Percentiles rank a stretch among this genome's conserved stretches.
phyloP scores from a whole-genome alignment of 352 stramenopile genomes.

The Globisporangium alternatum region DNA sequence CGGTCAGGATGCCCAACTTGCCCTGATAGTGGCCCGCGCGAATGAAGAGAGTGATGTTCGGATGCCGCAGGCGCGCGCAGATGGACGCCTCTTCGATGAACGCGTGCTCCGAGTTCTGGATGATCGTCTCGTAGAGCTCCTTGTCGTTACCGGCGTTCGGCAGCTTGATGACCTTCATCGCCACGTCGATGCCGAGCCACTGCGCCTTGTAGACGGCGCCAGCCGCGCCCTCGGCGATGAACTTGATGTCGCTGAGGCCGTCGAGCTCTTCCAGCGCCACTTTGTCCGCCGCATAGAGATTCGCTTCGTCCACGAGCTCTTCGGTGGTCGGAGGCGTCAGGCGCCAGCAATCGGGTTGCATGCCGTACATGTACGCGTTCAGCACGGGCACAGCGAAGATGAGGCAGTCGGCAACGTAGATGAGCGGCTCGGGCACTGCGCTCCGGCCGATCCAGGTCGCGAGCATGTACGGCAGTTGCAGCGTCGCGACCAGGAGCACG shows the following conservation, averaged over 20 bases:
- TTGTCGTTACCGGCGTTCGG: slow-evolving; percentile 24
- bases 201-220: slow-evolving; percentile 67
- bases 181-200: slow-evolving; percentile 76
- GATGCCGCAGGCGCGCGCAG: slow-evolving; percentile 55
- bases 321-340: slow-evolving; percentile 8
- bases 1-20: slow-evolving; percentile 61
- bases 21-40: slow-evolving; percentile 58
- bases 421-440: slow-evolving; percentile 20
- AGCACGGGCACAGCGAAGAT: slow-evolving; percentile 53
- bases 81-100: slow-evolving; percentile 68
- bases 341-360: slow-evolving; percentile 46
- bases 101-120: slow-evolving; percentile 53
- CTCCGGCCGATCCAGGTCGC: slow-evolving; percentile 29
- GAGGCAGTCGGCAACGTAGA: slow-evolving; percentile 45
- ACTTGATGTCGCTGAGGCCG: slow-evolving; percentile 21
- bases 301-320: slow-evolving; percentile 17
- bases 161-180: slow-evolving; percentile 66
- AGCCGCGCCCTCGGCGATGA: slow-evolving; percentile 51
- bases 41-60: slow-evolving; percentile 77
- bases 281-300: slow-evolving; percentile 14
- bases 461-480: slow-evolving; percentile 53
- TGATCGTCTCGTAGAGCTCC: slow-evolving; percentile 63
- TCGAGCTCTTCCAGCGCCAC: slow-evolving; percentile 29
- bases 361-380: slow-evolving; percentile 65
- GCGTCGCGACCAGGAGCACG: slow-evolving; percentile 29